These are phyloP conservation scores for Cicer pinnatifidum DNA, from an alignment of 306 rosid species.

Conservation along the genomic window DNA sequence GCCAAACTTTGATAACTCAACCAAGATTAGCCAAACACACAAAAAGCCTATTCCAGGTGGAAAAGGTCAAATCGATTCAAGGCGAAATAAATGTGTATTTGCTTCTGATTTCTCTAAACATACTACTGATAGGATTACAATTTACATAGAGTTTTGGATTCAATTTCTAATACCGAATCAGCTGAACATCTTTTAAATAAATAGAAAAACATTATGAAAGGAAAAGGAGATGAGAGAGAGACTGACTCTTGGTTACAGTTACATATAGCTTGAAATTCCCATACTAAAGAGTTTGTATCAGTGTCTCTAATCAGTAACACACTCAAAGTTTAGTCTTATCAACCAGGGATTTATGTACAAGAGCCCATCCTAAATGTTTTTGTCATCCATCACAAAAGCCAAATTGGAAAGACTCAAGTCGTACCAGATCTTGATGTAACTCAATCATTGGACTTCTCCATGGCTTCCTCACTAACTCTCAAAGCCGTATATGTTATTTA, in stretches of 20 bases:
- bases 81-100: not conserved
- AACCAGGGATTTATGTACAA: not conserved
- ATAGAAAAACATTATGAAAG: not conserved
- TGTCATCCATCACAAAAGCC: constrained; percentile 4
- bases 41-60: not conserved
- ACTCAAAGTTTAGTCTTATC: constrained; percentile 3
- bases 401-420: not conserved
- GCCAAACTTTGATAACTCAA: not conserved
- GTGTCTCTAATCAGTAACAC: not conserved
- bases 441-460: constrained; percentile 16
- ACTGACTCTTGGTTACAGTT: not conserved
- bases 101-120: not conserved
- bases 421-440: constrained; percentile 5
- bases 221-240: not conserved
- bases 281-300: not conserved
- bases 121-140: not conserved
- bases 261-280: not conserved
- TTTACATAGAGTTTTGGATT: not conserved
- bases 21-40: not conserved
- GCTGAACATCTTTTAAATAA: not conserved
- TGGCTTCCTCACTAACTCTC: constrained; percentile 22
- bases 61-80: not conserved
- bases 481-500: not conserved
- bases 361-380: not conserved
- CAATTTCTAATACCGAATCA: not conserved